These are phyloP conservation scores for Pleurotus salmoneostramineus DNA, from an alignment of 768 basidiomycete genomes.

Conservation along the genomic window DNA sequence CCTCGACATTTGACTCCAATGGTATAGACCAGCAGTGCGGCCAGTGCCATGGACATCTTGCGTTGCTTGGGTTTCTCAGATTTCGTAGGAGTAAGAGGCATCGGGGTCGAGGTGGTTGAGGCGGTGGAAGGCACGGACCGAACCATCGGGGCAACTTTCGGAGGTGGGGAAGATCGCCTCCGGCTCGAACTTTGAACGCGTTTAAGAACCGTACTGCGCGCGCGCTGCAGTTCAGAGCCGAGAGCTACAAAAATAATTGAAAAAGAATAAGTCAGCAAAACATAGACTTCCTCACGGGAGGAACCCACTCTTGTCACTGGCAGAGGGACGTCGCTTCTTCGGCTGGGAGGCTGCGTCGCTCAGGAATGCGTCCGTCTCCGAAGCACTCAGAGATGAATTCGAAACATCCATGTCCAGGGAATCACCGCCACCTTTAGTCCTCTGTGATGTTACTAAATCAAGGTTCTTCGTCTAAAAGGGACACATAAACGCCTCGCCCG, in stretches of 20 bases:
- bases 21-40: conserved; percentile 48
- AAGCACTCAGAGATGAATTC: conserved; percentile 26
- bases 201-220: conserved; percentile 35
- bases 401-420: conserved; percentile 19
- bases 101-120: not conserved
- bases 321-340: conserved; percentile 18
- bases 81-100: not conserved
- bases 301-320: conserved; percentile 26
- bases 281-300: not conserved
- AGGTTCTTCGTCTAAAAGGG: conserved; percentile 67
- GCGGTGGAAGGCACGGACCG: conserved; percentile 5
- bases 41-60: conserved; percentile 39
- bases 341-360: conserved; percentile 10
- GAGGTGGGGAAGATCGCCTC: conserved; percentile 19
- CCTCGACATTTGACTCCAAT: conserved; percentile 67
- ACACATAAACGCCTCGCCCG: not conserved
- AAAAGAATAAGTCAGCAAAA: not conserved
- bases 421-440: conserved; percentile 12
- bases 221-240: conserved; percentile 27
- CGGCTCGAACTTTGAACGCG: conserved; percentile 30
- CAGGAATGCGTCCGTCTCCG: conserved; percentile 31
- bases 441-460: conserved; percentile 32
- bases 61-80: not conserved
- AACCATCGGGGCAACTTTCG: conserved; percentile 8
- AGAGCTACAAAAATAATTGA: conserved; percentile 19